phyloP scores from a whole-genome alignment of 257 asterid genomes.

The Solanum ossicruentum region DNA sequence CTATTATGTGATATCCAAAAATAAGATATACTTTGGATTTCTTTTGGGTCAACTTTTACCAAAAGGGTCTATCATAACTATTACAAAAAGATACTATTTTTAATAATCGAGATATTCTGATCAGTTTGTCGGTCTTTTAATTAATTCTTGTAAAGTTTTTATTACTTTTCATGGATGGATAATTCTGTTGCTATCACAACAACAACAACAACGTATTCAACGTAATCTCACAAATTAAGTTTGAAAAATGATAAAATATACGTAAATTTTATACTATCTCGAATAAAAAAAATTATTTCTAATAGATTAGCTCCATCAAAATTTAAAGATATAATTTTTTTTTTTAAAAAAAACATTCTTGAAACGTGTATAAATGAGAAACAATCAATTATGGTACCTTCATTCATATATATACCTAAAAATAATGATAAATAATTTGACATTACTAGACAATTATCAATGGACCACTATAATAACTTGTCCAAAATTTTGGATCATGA shows the following conservation, averaged over 20 bases:
- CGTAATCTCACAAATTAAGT: neutral
- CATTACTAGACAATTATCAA: neutral
- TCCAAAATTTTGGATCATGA: neutral
- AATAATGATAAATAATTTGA: neutral
- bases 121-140: neutral
- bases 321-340: neutral
- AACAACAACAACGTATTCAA: neutral
- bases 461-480: neutral
- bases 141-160: neutral
- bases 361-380: neutral
- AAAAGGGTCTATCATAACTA: neutral
- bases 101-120: neutral
- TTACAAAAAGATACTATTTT: neutral
- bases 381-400: neutral
- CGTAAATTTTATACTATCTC: neutral
- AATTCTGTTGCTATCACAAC: neutral
- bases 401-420: neutral
- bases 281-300: neutral
- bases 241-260: fast-evolving
- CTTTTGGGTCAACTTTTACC: neutral
- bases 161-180: neutral
- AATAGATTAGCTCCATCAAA: neutral
- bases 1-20: neutral
- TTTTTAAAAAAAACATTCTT: neutral
- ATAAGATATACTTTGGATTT: neutral